phyloP scores from a whole-genome alignment of 441 rosid species.

The Erodium texanum region DNA sequence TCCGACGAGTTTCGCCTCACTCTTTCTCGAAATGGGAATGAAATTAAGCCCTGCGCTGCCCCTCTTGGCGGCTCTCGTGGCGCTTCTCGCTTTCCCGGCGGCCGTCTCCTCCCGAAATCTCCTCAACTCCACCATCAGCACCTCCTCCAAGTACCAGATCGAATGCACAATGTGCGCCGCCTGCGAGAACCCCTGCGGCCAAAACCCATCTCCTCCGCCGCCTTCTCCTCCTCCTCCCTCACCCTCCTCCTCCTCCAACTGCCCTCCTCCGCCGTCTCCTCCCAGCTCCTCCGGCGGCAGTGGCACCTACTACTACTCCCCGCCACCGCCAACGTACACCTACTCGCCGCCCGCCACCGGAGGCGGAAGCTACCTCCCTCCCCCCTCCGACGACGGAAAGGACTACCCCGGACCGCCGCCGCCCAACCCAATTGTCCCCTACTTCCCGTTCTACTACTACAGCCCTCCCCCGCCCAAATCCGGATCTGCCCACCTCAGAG shows the following conservation, averaged over 20 bases:
- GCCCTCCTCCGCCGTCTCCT: slow-evolving; percentile 73
- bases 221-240: slow-evolving; percentile 32
- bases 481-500: slow-evolving; percentile 20
- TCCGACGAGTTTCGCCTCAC: too few species aligned
- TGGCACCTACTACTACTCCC: slow-evolving; percentile 33
- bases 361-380: slow-evolving; percentile 50
- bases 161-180: slow-evolving; percentile 86
- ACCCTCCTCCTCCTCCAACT: slow-evolving; percentile 36
- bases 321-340: slow-evolving; percentile 61
- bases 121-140: slow-evolving; percentile 3
- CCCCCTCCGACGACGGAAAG: slow-evolving; percentile 34
- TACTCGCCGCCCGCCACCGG: slow-evolving; percentile 56
- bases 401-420: slow-evolving; percentile 65
- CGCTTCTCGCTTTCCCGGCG: slow-evolving; percentile 6
- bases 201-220: slow-evolving; percentile 39
- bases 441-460: slow-evolving; percentile 72
- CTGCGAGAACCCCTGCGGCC: slow-evolving; percentile 58
- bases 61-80: slow-evolving; percentile 5
- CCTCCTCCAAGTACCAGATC: slow-evolving; percentile 44
- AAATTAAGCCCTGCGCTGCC: not conserved
- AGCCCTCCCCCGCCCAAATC: slow-evolving; percentile 55
- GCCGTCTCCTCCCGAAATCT: not conserved
- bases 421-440: slow-evolving; percentile 83
- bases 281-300: slow-evolving; percentile 52
- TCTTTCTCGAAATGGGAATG: not conserved